Conservation (phyloP, 2,329 filamentous ascomycete species). For the Botrytis byssoidea region DNA sequence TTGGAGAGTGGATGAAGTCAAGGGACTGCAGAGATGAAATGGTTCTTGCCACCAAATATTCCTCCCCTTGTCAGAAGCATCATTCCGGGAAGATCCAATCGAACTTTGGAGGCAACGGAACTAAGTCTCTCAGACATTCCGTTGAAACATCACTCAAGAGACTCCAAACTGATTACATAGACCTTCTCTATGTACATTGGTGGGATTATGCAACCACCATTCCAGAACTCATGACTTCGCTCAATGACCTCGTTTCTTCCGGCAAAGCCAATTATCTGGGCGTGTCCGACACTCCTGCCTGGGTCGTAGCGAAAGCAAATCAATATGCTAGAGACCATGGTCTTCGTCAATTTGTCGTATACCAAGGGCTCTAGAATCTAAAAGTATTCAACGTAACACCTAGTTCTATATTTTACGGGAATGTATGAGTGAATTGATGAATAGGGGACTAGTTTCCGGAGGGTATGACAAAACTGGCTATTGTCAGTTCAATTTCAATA, state of each 20-base stretch:
- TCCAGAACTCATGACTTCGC: conserved; percentile 58
- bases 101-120: not conserved
- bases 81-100: not conserved
- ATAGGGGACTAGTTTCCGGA: fast-evolving
- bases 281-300: conserved; percentile 46
- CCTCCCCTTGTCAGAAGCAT: not conserved
- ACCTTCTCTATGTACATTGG: conserved; percentile 58
- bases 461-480: not conserved
- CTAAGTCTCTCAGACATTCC: conserved; percentile 30
- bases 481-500: not conserved
- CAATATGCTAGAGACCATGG: conserved; percentile 49
- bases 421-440: not conserved
- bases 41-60: conserved; percentile 57
- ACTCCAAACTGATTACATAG: conserved; percentile 55
- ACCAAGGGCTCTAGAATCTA: conserved; percentile 48
- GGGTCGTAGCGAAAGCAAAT: conserved; percentile 49
- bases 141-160: conserved; percentile 57
- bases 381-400: too few relatives aligned
- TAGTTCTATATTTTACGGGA: not conserved
- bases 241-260: conserved; percentile 55
- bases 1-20: conserved; percentile 56
- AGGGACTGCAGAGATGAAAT: conserved; percentile 51
- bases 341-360: conserved; percentile 54
- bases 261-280: conserved; percentile 58
- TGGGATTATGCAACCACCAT: conserved; percentile 49